These are phyloP conservation scores for Tolypocladium paradoxum DNA, from an alignment of 2,329 filamentous ascomycete genomes.

Conservation along the genomic window DNA sequence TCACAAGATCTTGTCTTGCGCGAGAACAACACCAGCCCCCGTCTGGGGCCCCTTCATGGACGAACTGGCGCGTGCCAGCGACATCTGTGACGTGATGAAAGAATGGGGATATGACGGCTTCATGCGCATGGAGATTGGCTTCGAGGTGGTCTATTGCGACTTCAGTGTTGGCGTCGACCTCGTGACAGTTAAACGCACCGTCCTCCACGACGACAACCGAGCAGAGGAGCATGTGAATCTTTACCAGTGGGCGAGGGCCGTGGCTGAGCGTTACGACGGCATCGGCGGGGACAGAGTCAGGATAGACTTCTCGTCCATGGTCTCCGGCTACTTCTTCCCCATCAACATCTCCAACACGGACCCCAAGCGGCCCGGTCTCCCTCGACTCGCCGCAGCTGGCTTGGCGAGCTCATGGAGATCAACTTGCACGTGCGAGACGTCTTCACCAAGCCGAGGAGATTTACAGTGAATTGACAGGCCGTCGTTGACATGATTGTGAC, in stretches of 20 bases:
- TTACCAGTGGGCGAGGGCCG: conserved; percentile 30
- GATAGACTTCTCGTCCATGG: conserved; percentile 39
- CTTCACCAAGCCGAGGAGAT: conserved; percentile 19
- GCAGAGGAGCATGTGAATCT: conserved; percentile 12
- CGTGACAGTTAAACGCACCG: conserved; percentile 11
- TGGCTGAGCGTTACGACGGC: conserved; percentile 33
- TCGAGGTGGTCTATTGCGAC: conserved; percentile 59
- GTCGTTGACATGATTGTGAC: conserved; percentile 54
- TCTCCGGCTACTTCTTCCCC: conserved; percentile 39
- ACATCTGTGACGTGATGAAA: conserved; percentile 43
- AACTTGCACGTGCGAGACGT: conserved; percentile 33
- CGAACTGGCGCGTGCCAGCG: conserved; percentile 41
- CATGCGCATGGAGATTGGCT: conserved; percentile 58
- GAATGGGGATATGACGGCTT: conserved; percentile 53
- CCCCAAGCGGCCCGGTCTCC: conserved; percentile 19
- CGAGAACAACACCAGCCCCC: conserved; percentile 17
- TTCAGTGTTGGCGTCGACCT: conserved; percentile 36
- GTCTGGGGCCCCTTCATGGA: conserved; percentile 12
- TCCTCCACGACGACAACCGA: not conserved
- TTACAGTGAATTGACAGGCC: conserved; percentile 50
- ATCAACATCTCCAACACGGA: conserved; percentile 36
- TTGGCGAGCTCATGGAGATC: conserved; percentile 21
- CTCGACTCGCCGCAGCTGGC: conserved; percentile 18
- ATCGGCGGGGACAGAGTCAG: conserved; percentile 26
- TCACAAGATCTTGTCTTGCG: conserved; percentile 53